These are phyloP conservation scores for Diospyros kaki DNA, from an alignment of 148 eudicot genomes.

Conservation along the genomic window DNA sequence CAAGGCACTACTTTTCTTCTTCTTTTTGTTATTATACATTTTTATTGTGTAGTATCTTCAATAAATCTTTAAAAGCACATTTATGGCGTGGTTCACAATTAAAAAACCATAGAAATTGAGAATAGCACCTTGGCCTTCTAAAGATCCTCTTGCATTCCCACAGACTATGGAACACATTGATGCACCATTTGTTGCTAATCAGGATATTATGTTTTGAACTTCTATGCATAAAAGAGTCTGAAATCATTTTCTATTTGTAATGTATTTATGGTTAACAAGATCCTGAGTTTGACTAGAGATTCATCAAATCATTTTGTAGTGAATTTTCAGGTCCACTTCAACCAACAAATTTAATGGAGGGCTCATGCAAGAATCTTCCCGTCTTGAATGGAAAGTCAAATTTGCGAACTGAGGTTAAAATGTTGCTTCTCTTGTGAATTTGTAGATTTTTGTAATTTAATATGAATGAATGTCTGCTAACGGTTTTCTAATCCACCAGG, in stretches of 20 bases:
- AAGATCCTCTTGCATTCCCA: not conserved
- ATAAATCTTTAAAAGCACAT: not conserved
- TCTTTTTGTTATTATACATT: not conserved
- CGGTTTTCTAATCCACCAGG: constrained; percentile 24
- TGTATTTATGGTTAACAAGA: not conserved
- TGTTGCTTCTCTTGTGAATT: not conserved
- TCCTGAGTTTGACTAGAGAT: not conserved
- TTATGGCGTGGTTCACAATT: not conserved
- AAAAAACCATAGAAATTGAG: not conserved
- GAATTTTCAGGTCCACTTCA: constrained; percentile 19
- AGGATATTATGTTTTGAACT: constrained; percentile 4
- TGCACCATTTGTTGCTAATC: constrained; percentile 2
- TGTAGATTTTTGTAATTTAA: constrained; percentile 2
- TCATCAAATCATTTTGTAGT: not conserved
- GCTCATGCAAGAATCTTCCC: constrained; percentile 19
- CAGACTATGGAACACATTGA: not conserved
- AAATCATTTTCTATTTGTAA: not conserved
- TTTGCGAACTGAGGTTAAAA: constrained; percentile 28
- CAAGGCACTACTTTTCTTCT: not conserved
- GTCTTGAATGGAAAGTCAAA: constrained; percentile 1
- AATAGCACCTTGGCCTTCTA: not conserved
- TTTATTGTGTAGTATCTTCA: not conserved
- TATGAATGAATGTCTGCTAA: not conserved
- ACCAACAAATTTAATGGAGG: constrained; percentile 19
- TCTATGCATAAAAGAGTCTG: not conserved